phyloP scores from a whole-genome alignment of 2,329 filamentous ascomycete species.

The Aspergillus costaricaensis region DNA sequence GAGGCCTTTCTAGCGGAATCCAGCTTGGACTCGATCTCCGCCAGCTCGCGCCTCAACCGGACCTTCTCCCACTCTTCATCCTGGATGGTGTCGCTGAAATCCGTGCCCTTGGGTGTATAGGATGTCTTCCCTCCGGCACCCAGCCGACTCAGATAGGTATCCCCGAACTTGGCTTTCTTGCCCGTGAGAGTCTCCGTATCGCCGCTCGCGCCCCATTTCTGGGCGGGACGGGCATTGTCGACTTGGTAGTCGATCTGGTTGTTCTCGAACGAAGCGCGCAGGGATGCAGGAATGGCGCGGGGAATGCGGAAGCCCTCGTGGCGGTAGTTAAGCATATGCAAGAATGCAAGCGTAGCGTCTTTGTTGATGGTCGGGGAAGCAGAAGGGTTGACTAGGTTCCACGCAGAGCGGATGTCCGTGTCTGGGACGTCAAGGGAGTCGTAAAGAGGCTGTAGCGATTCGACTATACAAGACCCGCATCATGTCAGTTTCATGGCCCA shows the following conservation, averaged over 20 bases:
- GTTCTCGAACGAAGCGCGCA: constrained; percentile 88
- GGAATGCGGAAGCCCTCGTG: constrained; percentile 96
- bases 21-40: constrained; percentile 86
- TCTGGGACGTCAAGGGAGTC: constrained; percentile 66
- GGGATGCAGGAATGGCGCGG: constrained; percentile 83
- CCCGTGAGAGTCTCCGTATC: constrained; percentile 82
- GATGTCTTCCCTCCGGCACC: constrained; percentile 73
- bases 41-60: constrained; percentile 85
- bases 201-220: constrained; percentile 76
- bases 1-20: constrained; percentile 75
- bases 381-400: constrained; percentile 96
- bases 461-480: constrained; percentile 56
- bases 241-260: constrained; percentile 97
- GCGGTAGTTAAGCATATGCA: constrained; percentile 94
- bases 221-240: constrained; percentile 70
- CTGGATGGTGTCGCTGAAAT: constrained; percentile 81
- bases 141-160: constrained; percentile 89
- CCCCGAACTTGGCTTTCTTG: constrained; percentile 94
- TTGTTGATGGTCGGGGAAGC: constrained; percentile 83
- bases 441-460: constrained; percentile 79
- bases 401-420: constrained; percentile 83
- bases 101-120: constrained; percentile 81
- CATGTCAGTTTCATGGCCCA: constrained; percentile 9
- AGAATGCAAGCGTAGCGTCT: constrained; percentile 88
- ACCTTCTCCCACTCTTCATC: constrained; percentile 98